Evolutionary conservation across 306 rosid genomes (phyloP).

Genomic region (Oxytropis ochrocephala): DNA sequence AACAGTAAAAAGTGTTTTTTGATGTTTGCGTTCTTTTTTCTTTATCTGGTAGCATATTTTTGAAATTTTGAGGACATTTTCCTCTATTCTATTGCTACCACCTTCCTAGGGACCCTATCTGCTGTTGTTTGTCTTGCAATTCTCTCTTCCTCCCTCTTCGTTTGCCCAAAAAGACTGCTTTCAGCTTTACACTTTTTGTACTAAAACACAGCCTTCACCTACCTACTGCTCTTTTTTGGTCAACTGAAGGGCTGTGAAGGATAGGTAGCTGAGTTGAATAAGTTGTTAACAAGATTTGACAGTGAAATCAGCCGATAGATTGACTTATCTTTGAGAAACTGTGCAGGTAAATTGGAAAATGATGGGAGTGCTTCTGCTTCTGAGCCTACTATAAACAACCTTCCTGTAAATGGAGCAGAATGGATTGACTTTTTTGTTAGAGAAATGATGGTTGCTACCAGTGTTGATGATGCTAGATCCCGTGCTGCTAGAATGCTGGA

Average conservation of each 20-base stretch:
- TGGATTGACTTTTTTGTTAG: slow-evolving; percentile 87
- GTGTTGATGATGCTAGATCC: no score
- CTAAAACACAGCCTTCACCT: not conserved
- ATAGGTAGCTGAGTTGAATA: not conserved
- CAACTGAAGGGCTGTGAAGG: not conserved
- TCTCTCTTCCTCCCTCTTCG: not conserved
- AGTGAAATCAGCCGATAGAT: not conserved
- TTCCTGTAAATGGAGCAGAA: slow-evolving; percentile 75
- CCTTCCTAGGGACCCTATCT: no score
- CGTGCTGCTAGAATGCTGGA: no score
- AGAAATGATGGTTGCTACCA: slow-evolving; percentile 75
- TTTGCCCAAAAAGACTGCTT: not conserved
- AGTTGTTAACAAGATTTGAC: not conserved
- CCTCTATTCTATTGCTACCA: no score
- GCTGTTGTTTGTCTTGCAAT: not conserved
- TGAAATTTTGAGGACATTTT: not conserved
- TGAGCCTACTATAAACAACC: slow-evolving; percentile 42
- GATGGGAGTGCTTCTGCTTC: slow-evolving; percentile 43
- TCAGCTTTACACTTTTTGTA: not conserved
- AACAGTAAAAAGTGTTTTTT: not conserved
- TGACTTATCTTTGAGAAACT: not conserved
- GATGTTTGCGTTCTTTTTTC: not conserved
- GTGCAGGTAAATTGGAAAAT: slow-evolving; percentile 34
- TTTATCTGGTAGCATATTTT: not conserved
- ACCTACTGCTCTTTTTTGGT: not conserved